Base-by-base conservation (phyloP, 2,329 filamentous ascomycete species). In the Apiospora sp. region DNA sequence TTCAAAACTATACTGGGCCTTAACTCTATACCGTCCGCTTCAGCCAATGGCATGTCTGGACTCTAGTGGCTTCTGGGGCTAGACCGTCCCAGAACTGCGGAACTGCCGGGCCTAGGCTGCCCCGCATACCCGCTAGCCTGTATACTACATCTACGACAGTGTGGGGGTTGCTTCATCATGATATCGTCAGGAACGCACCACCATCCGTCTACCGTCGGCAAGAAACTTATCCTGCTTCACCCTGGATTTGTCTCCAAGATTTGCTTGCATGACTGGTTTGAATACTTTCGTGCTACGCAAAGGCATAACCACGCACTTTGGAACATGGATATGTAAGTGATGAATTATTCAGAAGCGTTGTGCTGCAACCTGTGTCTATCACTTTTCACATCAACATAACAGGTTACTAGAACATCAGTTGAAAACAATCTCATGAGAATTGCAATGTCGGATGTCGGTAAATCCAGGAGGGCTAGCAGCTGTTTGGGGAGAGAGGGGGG, bases 81-180 rank as follows among this genome's bases (percentile, higher is more conserved):
- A 64, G 58, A 64, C 12, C 58, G 58, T 41, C 34, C 58, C 34
- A 61, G 30, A 61, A 61, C 54, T 12, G 27, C 54, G 54, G 54
- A 61, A 61, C 54, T 37, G 54, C 54, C 54, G 10, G 8, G 6
- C 7, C 30, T 16, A 61, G 10, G 19, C 22, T 13, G 58, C 22
- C 30, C 58, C 58, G 58, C 58, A 64, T 64, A 64, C 34, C 58
- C 19, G 58, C 58, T 41, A n/a, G 58, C 34, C 6, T 22, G 14
- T 37, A 64, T 41, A 22, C 58, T 64, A 41, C 3, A 41, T 41
- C 19, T 14, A 12, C 34, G 3, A 6, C 19, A n/a, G 58, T 8
- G 19, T 41, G 10, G 22, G 58, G 34, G 19, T n/a, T 49, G 34
- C 58, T 14, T 41, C 58, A 41, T 64, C 58, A 64, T n/a, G 30